phyloP scores from a whole-genome alignment of 805 yeast genomes.

The Hanseniaspora osmophila region DNA sequence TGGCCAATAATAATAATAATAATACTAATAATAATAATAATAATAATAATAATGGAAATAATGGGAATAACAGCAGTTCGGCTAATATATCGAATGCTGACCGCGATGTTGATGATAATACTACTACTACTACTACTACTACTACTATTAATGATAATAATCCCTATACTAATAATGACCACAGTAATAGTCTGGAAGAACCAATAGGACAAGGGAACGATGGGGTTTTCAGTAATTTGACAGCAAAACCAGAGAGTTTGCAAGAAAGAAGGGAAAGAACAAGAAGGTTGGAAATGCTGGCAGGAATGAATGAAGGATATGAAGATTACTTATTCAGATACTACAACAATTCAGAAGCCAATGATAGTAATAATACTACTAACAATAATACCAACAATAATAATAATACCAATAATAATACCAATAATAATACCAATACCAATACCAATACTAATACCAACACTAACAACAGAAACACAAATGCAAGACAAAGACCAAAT shows the following conservation, averaged over 20 bases:
- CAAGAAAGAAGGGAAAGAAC: constrained; percentile 1
- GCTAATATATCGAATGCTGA: background rate
- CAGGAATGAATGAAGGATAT: background rate
- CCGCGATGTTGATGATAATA: background rate
- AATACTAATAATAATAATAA: constrained; percentile 1
- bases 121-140: background rate
- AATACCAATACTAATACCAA: no score
- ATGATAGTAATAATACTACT: background rate
- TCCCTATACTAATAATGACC: background rate
- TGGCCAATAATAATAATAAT: background rate
- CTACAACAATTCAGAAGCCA: background rate
- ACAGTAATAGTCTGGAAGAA: background rate
- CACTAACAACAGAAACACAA: no score
- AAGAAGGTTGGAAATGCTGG: background rate
- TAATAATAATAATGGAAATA: background rate
- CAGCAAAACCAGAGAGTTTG: constrained; percentile 66
- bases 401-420: no score
- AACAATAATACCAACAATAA: background rate
- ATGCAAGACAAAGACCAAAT: background rate
- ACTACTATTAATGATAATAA: background rate
- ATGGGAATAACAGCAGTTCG: background rate
- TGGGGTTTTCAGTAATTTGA: constrained; percentile 84
- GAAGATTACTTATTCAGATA: background rate
- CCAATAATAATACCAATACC: no score
- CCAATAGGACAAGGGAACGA: constrained; percentile 37